A percentile compares a stretch with the other conserved stretches of the same genome.
Conservation (phyloP, 1,284 basidiomycete genomes). For the Somion occarium region DNA sequence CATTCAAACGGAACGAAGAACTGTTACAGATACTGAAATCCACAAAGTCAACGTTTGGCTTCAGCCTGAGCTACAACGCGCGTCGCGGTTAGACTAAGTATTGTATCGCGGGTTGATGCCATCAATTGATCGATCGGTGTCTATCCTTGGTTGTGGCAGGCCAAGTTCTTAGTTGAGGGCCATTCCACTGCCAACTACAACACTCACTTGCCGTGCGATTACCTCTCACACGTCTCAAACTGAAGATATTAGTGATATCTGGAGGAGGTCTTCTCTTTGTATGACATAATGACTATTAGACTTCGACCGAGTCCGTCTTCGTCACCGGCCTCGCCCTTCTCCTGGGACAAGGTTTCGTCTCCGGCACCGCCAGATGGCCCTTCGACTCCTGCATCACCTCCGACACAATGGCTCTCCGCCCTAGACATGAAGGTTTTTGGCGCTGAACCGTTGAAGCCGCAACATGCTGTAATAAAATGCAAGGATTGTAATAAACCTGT, state of each 20-base stretch:
- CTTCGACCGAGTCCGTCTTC: constrained; percentile 39
- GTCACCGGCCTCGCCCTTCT: constrained; percentile 39
- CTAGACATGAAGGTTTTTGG: constrained; percentile 87
- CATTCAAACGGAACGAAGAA: too few species aligned
- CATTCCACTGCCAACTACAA: too few species aligned
- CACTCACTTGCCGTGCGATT: too few species aligned
- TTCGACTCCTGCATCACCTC: constrained; percentile 47
- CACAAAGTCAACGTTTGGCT: too few species aligned
- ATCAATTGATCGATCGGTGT: background rate
- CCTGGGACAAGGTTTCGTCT: constrained; percentile 47
- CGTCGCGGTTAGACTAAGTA: too few species aligned
- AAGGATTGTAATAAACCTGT: constrained; percentile 75
- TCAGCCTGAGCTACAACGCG: too few species aligned
- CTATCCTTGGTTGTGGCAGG: background rate
- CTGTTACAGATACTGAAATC: too few species aligned
- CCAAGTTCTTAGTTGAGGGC: too few species aligned
- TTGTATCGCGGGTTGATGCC: too few species aligned
- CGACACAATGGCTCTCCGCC: constrained; percentile 78
- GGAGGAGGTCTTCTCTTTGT: background rate
- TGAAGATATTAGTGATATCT: too few species aligned
- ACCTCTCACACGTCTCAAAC: too few species aligned
- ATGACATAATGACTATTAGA: constrained; percentile 47
- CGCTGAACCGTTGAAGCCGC: constrained; percentile 58
- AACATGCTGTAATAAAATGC: constrained; percentile 74
- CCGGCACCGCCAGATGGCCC: constrained; percentile 29